A percentile compares a stretch with the other conserved stretches of the same genome.
These are phyloP conservation scores for Jaminaea rosea DNA, from an alignment of 1,284 basidiomycete species.

Conservation along the genomic window DNA sequence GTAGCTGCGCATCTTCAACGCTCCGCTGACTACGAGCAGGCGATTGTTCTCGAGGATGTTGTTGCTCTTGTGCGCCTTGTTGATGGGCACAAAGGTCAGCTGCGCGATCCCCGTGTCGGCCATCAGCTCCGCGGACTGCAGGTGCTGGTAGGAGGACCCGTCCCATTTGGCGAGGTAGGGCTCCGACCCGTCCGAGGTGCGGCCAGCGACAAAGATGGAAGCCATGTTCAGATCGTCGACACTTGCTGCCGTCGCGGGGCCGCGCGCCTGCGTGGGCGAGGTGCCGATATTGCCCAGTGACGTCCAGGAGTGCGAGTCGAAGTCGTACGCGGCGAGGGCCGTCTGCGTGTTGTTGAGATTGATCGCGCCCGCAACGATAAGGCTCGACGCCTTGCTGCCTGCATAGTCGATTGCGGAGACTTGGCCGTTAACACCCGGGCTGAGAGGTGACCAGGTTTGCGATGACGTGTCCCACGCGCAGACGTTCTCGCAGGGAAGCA, in stretches of 20 bases:
- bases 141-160: slow-evolving; percentile 16
- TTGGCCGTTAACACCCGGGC: slow-evolving; percentile 72
- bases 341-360: slow-evolving; percentile 57
- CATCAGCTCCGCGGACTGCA: slow-evolving; percentile 42
- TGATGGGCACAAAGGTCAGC: slow-evolving; percentile 77
- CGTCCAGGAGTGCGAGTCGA: slow-evolving; percentile 55
- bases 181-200: slow-evolving; percentile 31
- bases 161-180: slow-evolving; percentile 37
- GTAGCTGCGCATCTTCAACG: slow-evolving; percentile 59
- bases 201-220: slow-evolving; percentile 82
- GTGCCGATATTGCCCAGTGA: slow-evolving; percentile 65
- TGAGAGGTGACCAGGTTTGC: slow-evolving; percentile 71
- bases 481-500: slow-evolving; percentile 65
- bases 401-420: slow-evolving; percentile 70
- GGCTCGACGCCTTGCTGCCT: slow-evolving; percentile 22
- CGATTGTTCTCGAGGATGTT: slow-evolving; percentile 71
- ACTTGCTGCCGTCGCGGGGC: slow-evolving; percentile 78
- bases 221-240: slow-evolving; percentile 70
- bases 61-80: slow-evolving; percentile 60
- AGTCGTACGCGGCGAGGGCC: slow-evolving; percentile 64
- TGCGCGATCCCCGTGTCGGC: slow-evolving; percentile 66
- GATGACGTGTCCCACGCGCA: slow-evolving; percentile 64
- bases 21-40: slow-evolving; percentile 80
- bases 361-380: slow-evolving; percentile 59
- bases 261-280: slow-evolving; percentile 59